Evolutionary conservation across 768 basidiomycete genomes (phyloP), one percentile per base, ranked within the genome.

Genomic region (Rhizopogon rudus): DNA sequence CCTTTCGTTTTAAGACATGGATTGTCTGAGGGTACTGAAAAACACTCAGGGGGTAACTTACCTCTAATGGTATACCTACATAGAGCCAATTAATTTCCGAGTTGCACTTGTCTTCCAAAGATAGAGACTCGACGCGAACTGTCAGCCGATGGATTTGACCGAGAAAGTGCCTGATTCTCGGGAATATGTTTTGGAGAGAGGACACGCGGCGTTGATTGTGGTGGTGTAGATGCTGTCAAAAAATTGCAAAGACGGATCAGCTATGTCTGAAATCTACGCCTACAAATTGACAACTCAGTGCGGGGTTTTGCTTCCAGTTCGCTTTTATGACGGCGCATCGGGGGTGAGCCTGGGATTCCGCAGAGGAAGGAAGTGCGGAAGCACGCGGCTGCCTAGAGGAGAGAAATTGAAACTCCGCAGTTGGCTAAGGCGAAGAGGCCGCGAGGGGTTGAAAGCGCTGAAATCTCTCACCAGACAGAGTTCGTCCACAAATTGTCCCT

Each of bases 321-420:
- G 46, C 20, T 2, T 16, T 46, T 48, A 48, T 13, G 52, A 50
- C 29, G 52, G 52, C 52, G 25, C 25, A 3, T 25, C 25, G 25
- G 25, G 20, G 13, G 6, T 37, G 22, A 25, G 35, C 48, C 48
- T 49, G 48, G 48, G 48, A 49, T 48, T 8, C 33, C 6, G 31
- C 46, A 48, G 31, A 37, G 9, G 31, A 49, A 49, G 48, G 8
- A 49, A 49, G 2, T 14, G 48, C 48, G 48, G 48, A 37, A 10
- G 14, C 35, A 49, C 14, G 45, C 45, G 45, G 52, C 16, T 12
- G 31, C 44, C 46, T 56, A 54, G 20, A 57, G 25, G 33, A 45
- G 29, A 31, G 20, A 31, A 10, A 56, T 59, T 56, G 14, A 31
- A 59, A 59, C 58, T 59, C 58, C 58, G 58, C 44, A 40, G 20